Conservation (phyloP, 495 filamentous ascomycete species). For the Saxophila tyrrhenica region DNA sequence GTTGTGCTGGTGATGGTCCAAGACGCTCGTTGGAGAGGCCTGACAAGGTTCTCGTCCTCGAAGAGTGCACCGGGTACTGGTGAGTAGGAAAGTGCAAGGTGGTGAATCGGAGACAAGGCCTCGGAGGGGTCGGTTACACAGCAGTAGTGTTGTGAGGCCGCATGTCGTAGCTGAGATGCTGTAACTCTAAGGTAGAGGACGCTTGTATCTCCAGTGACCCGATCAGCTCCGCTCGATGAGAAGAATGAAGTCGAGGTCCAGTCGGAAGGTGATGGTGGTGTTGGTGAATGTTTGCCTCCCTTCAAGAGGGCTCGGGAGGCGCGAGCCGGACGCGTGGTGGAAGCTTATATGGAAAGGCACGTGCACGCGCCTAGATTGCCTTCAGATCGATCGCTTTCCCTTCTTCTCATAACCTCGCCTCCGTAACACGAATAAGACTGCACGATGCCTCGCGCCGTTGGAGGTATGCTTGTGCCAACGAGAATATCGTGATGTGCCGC, state of each 20-base stretch:
- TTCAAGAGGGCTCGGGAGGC: background rate
- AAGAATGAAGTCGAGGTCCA: no score
- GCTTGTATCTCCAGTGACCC: no score
- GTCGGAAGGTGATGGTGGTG: background rate
- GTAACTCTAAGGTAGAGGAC: no score
- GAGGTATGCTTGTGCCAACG: background rate
- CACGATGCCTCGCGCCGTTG: conserved; percentile 15
- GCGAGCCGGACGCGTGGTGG: background rate
- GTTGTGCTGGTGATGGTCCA: background rate
- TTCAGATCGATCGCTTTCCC: background rate
- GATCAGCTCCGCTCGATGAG: no score
- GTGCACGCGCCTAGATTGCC: background rate
- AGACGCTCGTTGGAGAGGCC: background rate
- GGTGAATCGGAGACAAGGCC: background rate
- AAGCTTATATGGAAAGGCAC: background rate
- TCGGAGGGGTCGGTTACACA: background rate
- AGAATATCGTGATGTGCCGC: no score
- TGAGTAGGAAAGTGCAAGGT: background rate
- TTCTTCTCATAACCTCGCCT: background rate
- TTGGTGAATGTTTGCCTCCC: background rate
- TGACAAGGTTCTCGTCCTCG: background rate
- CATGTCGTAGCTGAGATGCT: background rate
- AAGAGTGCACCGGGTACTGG: no score
- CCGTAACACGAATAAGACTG: background rate
- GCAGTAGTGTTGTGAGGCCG: background rate